phyloP scores from a whole-genome alignment of 2,329 filamentous ascomycete genomes.

The Cladophialophora psammophila region DNA sequence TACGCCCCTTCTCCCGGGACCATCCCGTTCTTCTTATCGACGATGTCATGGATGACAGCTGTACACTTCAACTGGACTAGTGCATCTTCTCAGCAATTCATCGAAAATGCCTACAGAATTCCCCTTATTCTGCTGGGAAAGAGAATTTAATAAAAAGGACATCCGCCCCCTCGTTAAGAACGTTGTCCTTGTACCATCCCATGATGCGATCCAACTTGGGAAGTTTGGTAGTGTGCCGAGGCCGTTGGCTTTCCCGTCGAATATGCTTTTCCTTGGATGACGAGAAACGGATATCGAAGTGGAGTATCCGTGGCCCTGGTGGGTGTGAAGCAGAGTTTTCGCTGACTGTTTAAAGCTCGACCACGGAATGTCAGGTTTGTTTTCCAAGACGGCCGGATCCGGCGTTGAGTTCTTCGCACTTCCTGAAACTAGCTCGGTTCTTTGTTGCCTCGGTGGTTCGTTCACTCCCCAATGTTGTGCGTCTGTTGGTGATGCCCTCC shows the following conservation, averaged over 20 bases:
- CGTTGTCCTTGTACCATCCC: too few relatives aligned
- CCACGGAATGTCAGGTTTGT: background rate
- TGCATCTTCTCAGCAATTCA: too few relatives aligned
- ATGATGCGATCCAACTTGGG: too few relatives aligned
- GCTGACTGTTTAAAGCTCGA: background rate
- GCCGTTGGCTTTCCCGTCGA: background rate
- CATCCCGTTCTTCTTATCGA: too few relatives aligned
- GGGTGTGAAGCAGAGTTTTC: background rate
- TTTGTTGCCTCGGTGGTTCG: too few relatives aligned
- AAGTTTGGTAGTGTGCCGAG: conserved; percentile 3
- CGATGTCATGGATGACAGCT: too few relatives aligned
- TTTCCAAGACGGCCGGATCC: background rate
- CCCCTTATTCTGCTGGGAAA: too few relatives aligned
- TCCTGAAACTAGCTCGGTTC: background rate
- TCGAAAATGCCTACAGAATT: too few relatives aligned
- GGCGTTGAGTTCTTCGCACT: background rate
- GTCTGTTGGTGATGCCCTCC: background rate
- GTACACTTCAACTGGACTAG: too few relatives aligned
- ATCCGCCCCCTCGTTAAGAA: too few relatives aligned
- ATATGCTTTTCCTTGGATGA: conserved; percentile 1
- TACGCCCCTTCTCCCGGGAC: too few relatives aligned
- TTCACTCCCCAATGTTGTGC: conserved; percentile 1
- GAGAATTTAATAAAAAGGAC: too few relatives aligned
- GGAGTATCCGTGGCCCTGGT: background rate
- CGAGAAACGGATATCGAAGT: conserved; percentile 1